These are phyloP conservation scores for Sequoia sempervirens DNA, from an alignment of 75 land plant genomes.

Conservation along the genomic window DNA sequence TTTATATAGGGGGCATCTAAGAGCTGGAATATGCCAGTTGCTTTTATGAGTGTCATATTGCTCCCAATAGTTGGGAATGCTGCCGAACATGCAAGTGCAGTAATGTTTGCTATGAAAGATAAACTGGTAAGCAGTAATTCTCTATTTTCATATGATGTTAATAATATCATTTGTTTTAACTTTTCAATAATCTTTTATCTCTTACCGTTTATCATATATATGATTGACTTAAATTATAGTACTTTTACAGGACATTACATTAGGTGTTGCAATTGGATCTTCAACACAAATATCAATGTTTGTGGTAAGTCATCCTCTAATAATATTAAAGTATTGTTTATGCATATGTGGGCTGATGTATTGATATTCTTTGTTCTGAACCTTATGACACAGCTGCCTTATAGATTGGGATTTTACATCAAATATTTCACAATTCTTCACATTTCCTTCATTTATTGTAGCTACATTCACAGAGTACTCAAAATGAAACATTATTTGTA, in stretches of 20 bases:
- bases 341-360: not conserved
- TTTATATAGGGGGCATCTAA: constrained; percentile 77
- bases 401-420: not conserved
- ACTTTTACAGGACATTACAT: constrained; percentile 73
- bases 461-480: not conserved
- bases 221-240: not conserved
- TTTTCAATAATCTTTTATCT: not conserved
- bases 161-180: not conserved
- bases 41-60: constrained; percentile 92
- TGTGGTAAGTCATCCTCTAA: constrained; percentile 58
- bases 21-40: constrained; percentile 69
- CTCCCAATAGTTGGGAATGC: constrained; percentile 99
- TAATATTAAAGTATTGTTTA: not conserved
- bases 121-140: constrained; percentile 64
- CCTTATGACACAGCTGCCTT: not conserved
- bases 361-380: not conserved
- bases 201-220: not conserved
- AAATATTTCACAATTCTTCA: not conserved
- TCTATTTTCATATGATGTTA: not conserved
- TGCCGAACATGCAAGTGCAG: constrained; percentile 98
- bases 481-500: not conserved
- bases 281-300: constrained; percentile 99
- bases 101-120: constrained; percentile 97
- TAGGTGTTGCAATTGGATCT: constrained; percentile 98
- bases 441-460: not conserved